Conservation (phyloP, 768 basidiomycete genomes). For the Leccinum pellstonianum region DNA sequence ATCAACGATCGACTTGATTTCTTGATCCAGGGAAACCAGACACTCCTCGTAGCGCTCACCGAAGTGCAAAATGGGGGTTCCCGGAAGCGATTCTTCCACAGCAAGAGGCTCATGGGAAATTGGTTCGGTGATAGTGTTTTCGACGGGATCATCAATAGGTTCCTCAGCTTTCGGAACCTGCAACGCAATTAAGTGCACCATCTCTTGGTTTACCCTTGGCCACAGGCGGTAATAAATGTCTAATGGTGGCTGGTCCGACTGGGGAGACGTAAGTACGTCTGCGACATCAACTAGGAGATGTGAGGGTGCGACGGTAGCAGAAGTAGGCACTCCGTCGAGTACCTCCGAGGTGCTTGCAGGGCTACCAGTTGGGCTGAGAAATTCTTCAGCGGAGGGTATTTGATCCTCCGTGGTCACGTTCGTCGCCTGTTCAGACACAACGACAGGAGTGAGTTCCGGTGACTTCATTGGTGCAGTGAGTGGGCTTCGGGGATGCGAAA, state of each 20-base stretch:
- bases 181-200: constrained; percentile 31
- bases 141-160: neutral
- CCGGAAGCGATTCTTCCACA: constrained; percentile 30
- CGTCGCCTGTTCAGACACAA: neutral
- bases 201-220: constrained; percentile 39
- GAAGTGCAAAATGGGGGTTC: constrained; percentile 15
- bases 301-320: neutral
- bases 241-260: constrained; percentile 5
- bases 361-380: constrained; percentile 25
- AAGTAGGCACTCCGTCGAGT: neutral
- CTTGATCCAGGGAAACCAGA: constrained; percentile 5
- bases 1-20: constrained; percentile 31
- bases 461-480: neutral
- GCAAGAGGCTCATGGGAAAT: constrained; percentile 27
- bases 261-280: constrained; percentile 9
- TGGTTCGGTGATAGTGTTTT: neutral
- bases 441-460: neutral
- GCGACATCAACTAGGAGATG: constrained; percentile 13
- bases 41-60: neutral
- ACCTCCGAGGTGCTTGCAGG: constrained; percentile 10
- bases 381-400: constrained; percentile 17
- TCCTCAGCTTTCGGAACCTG: constrained; percentile 2
- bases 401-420: constrained; percentile 2
- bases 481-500: neutral
- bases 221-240: constrained; percentile 31